Percentiles rank a stretch among this genome's conserved stretches.
These are phyloP conservation scores for Zygoascus meyerae DNA, from an alignment of 1,139 yeast genomes.

Conservation along the genomic window DNA sequence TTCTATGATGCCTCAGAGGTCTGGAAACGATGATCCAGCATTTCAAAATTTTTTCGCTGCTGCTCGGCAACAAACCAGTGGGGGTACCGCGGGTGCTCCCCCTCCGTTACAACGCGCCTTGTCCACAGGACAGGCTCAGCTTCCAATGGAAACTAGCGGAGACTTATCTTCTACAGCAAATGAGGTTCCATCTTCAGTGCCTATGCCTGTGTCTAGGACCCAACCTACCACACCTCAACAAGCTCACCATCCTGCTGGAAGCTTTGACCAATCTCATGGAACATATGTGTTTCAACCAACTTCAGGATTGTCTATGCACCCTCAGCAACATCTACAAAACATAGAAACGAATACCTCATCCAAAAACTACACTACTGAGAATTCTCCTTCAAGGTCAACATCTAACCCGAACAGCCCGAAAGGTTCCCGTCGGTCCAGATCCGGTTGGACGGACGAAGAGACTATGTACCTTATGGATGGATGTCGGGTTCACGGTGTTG, in stretches of 20 bases:
- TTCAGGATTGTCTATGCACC: not conserved
- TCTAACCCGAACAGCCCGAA: not conserved
- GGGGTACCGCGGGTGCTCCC: not conserved
- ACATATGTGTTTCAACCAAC: slow-evolving; percentile 1
- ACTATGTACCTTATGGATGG: slow-evolving; percentile 40
- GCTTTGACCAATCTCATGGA: not conserved
- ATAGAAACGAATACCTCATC: not conserved
- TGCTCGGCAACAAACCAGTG: not conserved
- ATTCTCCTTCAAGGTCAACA: not conserved
- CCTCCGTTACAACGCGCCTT: not conserved
- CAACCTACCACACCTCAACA: slow-evolving; percentile 3
- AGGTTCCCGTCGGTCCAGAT: slow-evolving; percentile 30
- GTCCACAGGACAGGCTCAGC: not conserved
- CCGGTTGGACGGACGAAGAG: slow-evolving; percentile 40
- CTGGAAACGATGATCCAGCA: not conserved
- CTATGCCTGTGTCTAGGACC: slow-evolving; percentile 7
- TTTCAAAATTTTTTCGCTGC: slow-evolving; percentile 1
- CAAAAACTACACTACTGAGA: not conserved
- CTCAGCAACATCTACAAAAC: too few relatives aligned
- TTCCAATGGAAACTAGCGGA: not conserved
- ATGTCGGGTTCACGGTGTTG: slow-evolving; percentile 40
- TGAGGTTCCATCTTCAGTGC: not conserved
- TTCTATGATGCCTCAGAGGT: too few relatives aligned
- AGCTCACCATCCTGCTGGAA: not conserved
- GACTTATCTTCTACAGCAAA: not conserved